Evolutionary conservation across 2,329 filamentous ascomycete species (phyloP).

Genomic region (Ambrosiella cleistominuta): DNA sequence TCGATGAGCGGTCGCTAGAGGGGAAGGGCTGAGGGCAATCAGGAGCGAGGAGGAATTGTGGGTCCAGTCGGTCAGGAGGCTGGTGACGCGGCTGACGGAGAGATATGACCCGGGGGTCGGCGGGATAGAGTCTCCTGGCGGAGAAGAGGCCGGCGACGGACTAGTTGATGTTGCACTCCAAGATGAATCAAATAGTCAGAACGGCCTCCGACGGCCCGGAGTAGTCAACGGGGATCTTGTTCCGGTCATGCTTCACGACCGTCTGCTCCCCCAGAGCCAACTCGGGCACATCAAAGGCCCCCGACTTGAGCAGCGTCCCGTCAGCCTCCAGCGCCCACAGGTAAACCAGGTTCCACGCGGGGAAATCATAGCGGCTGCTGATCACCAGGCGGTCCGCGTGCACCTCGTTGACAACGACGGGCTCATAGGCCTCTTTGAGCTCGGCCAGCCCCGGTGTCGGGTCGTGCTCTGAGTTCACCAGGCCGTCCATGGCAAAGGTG

Average conservation of each 20-base stretch:
- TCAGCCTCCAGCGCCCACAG: background rate
- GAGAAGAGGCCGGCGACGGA: no score
- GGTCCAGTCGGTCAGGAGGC: background rate
- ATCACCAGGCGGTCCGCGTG: conserved; percentile 27
- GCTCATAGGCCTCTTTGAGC: conserved; percentile 41
- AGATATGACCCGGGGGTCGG: no score
- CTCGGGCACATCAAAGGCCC: background rate
- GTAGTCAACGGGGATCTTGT: no score
- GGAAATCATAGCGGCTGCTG: conserved; percentile 37
- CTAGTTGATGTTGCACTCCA: no score
- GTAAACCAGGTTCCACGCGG: conserved; percentile 21
- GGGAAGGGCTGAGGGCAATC: background rate
- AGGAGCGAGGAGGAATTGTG: conserved; percentile 5
- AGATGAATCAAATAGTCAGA: no score
- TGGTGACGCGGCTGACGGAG: background rate
- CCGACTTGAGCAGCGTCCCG: background rate
- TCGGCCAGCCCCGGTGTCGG: conserved; percentile 35
- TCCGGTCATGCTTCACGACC: no score
- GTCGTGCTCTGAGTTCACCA: conserved; percentile 31
- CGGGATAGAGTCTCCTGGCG: no score
- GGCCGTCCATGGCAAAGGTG: conserved; percentile 41
- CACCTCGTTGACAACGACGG: conserved; percentile 30
- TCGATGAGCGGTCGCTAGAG: conserved; percentile 7
- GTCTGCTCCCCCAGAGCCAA: background rate
- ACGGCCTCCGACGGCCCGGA: no score